Base-by-base conservation (phyloP, 495 filamentous ascomycete genomes). In the Umbilicaria muhlenbergii region DNA sequence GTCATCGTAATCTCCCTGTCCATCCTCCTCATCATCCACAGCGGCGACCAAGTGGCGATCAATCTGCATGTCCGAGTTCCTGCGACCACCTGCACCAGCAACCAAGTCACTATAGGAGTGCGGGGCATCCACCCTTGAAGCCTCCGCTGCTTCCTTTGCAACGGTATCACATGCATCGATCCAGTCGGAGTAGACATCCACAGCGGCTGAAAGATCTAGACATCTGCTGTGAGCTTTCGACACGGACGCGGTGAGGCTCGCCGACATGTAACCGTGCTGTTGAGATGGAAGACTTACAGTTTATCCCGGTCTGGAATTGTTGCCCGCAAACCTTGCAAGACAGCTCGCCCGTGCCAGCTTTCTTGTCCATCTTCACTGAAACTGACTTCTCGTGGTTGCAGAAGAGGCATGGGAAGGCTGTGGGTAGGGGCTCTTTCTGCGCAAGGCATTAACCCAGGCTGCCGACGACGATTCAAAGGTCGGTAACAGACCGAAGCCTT, bases 151-250 rank as follows among this genome's bases (percentile, higher is more conserved):
- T 40, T 77, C 68, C 51, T 81, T 80, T 12, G 80, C 79, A 36
- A 81, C 77, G 34, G 70, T 74, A 67, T 94, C 89, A 58, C 91
- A 94, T 32, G 91, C 91, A 64, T 98, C 91, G 41, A 98, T 81
- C 91, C 91, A 98, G 56, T 95, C 92, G 28, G 85, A 84, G 57
- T 96, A 98, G 13, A 98, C 89, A 54, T 98, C 91, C 24, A 98
- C 86, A 1, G 83, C 71, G 13, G 81, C 81, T 32, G 86, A 89
- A 43, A 96, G 77, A 57, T 87, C 86, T 40, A 39, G 19, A 38
- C 38, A 19, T 50, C 42, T 55, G 12, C 12, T 16, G 21, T 18
- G 21, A 19, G 3, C 18, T 10, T 18, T 11, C 6, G 11, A 36
- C 11, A 7, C 6, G 7, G 6, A 43, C 13, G 2, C 18, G 32